These are phyloP conservation scores for Salix exigua DNA, from an alignment of 345 rosid species.

Conservation along the genomic window DNA sequence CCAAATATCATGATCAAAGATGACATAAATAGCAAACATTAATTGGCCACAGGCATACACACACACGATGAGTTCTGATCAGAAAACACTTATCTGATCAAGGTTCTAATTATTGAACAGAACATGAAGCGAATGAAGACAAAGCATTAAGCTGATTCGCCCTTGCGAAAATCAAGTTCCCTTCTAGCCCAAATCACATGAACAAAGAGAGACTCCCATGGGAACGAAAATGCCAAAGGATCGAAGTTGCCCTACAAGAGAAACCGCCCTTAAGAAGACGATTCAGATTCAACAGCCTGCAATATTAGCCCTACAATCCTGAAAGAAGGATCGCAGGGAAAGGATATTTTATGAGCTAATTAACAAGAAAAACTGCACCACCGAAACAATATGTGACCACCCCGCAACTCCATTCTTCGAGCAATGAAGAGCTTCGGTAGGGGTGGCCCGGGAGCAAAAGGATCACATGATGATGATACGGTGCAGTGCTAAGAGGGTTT, in stretches of 20 bases:
- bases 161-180: slow-evolving; percentile 16
- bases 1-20: too few species aligned
- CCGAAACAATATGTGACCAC: too few species aligned
- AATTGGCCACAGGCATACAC: slow-evolving; percentile 7
- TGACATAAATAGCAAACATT: background rate
- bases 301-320: background rate
- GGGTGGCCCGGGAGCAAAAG: background rate
- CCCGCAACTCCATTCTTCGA: too few species aligned
- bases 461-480: slow-evolving; percentile 7
- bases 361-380: too few species aligned
- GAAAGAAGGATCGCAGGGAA: background rate
- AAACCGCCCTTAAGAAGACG: slow-evolving; percentile 17
- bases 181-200: slow-evolving; percentile 11
- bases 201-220: slow-evolving; percentile 1
- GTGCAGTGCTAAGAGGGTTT: slow-evolving; percentile 32
- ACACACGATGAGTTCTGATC: background rate
- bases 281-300: slow-evolving; percentile 17
- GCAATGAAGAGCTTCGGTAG: too few species aligned
- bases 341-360: too few species aligned
- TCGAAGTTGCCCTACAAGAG: slow-evolving; percentile 53
- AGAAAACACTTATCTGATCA: too few species aligned
- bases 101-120: background rate
- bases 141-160: slow-evolving; percentile 1
- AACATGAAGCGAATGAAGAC: background rate
- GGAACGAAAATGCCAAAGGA: slow-evolving; percentile 54